Evolutionary conservation across 208 protist species (phyloP).

Genomic region (Porcisia deanei): DNA sequence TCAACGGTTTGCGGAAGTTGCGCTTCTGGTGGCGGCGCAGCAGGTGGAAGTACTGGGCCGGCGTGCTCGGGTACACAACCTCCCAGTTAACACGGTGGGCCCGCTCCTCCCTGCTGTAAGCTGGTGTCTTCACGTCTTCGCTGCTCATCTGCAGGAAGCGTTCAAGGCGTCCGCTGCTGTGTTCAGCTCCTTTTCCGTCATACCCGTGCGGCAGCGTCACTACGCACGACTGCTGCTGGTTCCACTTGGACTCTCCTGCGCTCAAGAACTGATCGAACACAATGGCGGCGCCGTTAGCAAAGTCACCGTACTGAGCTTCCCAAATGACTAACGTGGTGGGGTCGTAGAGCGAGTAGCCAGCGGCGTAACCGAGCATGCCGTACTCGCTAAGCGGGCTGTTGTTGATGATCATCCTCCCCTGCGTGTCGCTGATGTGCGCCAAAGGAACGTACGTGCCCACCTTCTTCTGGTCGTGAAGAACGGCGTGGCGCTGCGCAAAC

Average conservation of each 20-base stretch:
- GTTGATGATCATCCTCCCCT: constrained; percentile 88
- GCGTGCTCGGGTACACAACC: constrained; percentile 94
- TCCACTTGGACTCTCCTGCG: constrained; percentile 98
- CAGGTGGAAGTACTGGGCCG: constrained; percentile 99
- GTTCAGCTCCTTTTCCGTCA: constrained; percentile 97
- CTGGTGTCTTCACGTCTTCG: constrained; percentile 85
- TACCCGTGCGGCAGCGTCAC: constrained; percentile 99
- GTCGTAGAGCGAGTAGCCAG: constrained; percentile 94
- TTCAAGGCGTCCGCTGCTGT: constrained; percentile 97
- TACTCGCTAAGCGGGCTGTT: constrained; percentile 97
- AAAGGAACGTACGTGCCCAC: constrained; percentile 78
- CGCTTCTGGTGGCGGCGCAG: constrained; percentile 97
- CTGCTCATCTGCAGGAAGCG: constrained; percentile 97
- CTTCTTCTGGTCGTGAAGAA: constrained; percentile 94
- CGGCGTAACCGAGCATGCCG: constrained; percentile 97
- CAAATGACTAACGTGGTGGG: constrained; percentile 97
- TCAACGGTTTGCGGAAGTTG: constrained; percentile 98
- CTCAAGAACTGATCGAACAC: constrained; percentile 98
- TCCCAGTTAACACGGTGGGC: constrained; percentile 89
- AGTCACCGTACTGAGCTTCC: constrained; percentile 99
- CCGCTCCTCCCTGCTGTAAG: constrained; percentile 65
- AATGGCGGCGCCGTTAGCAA: constrained; percentile 97
- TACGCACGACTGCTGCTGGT: constrained; percentile 94
- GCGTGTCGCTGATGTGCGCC: constrained; percentile 59
- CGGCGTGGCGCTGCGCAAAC: constrained; percentile 97